Evolutionary conservation across 495 filamentous ascomycete genomes (phyloP), one percentile per base, ranked within the genome.

Genomic region (Talaromyces borbonicus): DNA sequence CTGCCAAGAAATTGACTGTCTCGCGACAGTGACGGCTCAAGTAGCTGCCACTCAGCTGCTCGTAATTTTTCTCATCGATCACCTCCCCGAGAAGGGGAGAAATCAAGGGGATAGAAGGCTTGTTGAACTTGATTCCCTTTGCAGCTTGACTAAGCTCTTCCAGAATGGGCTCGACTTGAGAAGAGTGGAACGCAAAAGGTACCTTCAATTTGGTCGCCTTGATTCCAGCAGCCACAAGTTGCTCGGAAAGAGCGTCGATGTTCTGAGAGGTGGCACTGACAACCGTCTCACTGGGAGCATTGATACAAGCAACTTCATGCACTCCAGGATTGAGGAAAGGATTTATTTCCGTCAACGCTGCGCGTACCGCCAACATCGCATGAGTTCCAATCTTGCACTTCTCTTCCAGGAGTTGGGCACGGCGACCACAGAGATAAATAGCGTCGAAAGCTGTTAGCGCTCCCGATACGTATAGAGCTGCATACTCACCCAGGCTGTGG

Each of bases 401-500:
- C 24, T 80, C 68, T 12, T 81, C 75, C 3, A 94, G 71, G n/a
- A 94, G 69, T 51, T 79, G 72, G 24, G 89, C 89, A 38, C 89
- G 79, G 29, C 75, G 71, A 18, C 88, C 89, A 41, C 88, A 83
- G 6, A 95, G 72, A 53, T 83, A 86, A 53, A 95, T 79, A 20
- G 83, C 81, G 55, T 94, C 88, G 50, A 76, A 79, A 24, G 78
- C 82, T 7, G 82, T 84, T 8, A 95, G 63, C 11, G 94, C 80
- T 42, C 87, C 89, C 14, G 88, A 79, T 26, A 82, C 79, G 54
- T 90, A 74, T 2, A 95, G 68, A 12, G 90, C 89, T 37, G 89
- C 87, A 64, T 90, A 95, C 59, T 95, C 89, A 47, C 89, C 89
- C 9, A 81, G 54, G 58, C 87, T 93, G 67, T 96, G 90, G 18